Base-by-base conservation (phyloP, 1,139 yeast genomes). In the Hanseniaspora sp. region DNA sequence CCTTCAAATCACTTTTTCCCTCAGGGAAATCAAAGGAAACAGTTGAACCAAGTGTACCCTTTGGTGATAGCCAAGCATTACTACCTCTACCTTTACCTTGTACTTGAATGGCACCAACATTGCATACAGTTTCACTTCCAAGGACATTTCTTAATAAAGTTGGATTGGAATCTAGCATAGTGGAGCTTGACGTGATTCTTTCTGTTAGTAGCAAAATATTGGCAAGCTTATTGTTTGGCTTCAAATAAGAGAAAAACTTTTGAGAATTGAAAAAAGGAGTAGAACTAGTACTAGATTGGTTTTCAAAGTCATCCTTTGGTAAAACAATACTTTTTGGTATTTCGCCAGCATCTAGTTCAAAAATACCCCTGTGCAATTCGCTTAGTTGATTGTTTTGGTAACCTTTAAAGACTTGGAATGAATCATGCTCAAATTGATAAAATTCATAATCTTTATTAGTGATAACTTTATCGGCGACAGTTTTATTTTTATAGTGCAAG, bases 81-180 rank as follows among this genome's bases (percentile, higher is more conserved):
- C 94, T 95, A 7, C 96, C 95, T 57, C 99, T 78, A 1, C 99
- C 99, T 53, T 94, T 74, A 1, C 98, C 99, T 0, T 88, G 78
- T 1, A 86, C 82, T 66, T 94, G 99, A 2, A 85, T 78, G 0
- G 92, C 80, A 1, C 94, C 95, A 3, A 83, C 76, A 54, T 62
- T 64, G 6, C 66, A 56, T 41, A 62, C 56, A 0, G 67, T 56
- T 30, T 45, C 46, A 28, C 28, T 35, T 28, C 38, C 18, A 18
- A 51, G 45, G 5, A 38, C 35, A 40, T 60, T 63, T 11, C 61
- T 60, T 55, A 90, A 69, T 55, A 86, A 66, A 12, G 72, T 64
- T 52, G 79, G 77, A 66, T 92, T 92, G 49, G 77, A 75, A 63
- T 90, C 96, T 59, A 92, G 71, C 64, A 92, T 69, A 0, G 87